Evolutionary conservation across 139 green algal genomes (phyloP).

Genomic region (Nannochloris sp.): DNA sequence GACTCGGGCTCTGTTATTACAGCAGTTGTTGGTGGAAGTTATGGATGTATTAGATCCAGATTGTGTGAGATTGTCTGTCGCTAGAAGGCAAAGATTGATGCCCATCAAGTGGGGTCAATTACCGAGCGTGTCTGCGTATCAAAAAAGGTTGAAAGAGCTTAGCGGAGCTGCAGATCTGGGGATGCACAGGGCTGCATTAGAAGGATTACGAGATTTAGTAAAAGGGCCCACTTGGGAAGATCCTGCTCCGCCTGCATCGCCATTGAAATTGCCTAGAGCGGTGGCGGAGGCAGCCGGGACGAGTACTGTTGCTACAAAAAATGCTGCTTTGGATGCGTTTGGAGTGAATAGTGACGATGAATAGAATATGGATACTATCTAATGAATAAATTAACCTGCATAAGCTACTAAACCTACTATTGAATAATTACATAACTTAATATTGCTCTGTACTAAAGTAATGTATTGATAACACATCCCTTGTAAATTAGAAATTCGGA

Average conservation of each 20-base stretch:
- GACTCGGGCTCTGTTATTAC: constrained; percentile 53
- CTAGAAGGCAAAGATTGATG: constrained; percentile 38
- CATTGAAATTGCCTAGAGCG: background rate
- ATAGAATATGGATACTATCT: no score
- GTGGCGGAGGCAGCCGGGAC: background rate
- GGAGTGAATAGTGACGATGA: no score
- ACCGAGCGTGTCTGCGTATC: constrained; percentile 38
- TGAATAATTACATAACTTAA: no score
- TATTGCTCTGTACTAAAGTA: no score
- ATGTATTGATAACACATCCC: no score
- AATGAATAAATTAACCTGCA: no score
- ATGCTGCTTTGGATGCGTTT: no score
- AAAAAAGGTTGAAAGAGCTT: constrained; percentile 14
- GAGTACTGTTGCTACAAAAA: no score
- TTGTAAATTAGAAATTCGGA: no score
- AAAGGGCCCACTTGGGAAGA: background rate
- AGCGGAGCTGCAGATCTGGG: background rate
- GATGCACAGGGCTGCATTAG: background rate
- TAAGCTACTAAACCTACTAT: no score
- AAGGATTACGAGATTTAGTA: constrained; percentile 11
- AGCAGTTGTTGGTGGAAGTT: constrained; percentile 64
- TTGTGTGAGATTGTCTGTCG: constrained; percentile 35
- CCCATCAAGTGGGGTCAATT: constrained; percentile 40
- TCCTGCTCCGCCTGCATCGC: background rate
- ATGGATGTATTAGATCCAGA: constrained; percentile 63